Percentiles rank a stretch among this genome's conserved stretches.
These are phyloP conservation scores for Sclerotinia borealis DNA, from an alignment of 2,329 filamentous ascomycete species.

Conservation along the genomic window DNA sequence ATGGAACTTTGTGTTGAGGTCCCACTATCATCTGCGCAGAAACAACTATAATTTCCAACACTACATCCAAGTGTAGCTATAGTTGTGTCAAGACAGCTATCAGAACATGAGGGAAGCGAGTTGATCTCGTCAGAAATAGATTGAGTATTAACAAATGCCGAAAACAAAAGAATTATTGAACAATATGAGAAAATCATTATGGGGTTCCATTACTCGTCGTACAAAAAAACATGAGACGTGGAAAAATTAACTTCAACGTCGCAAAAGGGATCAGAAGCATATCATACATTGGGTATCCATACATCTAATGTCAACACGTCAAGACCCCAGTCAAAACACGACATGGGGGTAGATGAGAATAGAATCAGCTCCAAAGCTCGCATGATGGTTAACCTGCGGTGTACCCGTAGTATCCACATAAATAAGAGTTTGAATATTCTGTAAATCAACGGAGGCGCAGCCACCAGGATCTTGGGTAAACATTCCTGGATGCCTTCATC, in stretches of 20 bases:
- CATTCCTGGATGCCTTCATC: not conserved
- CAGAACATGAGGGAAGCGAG: slow-evolving; percentile 8
- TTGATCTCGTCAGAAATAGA: slow-evolving; percentile 2
- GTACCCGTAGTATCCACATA: not conserved
- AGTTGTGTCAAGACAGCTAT: not conserved
- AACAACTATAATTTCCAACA: slow-evolving; percentile 2
- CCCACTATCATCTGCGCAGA: not conserved
- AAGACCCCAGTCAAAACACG: not conserved
- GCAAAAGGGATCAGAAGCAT: not conserved
- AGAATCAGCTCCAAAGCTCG: not conserved
- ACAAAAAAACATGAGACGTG: not conserved
- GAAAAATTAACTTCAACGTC: not conserved
- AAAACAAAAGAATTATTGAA: not conserved
- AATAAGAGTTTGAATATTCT: not conserved
- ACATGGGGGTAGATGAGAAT: slow-evolving; percentile 4
- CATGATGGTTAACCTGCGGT: not conserved
- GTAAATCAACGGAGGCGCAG: not conserved
- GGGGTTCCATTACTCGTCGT: not conserved
- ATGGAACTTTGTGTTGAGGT: not conserved
- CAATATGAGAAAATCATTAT: slow-evolving; percentile 4
- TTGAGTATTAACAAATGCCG: not conserved
- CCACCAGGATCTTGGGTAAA: not conserved
- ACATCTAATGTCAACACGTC: not conserved
- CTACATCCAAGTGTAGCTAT: not conserved
- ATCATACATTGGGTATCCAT: not conserved